Percentiles rank a stretch among this genome's conserved stretches.
phyloP scores from a whole-genome alignment of 2,329 filamentous ascomycete species.

The Gliomastix tumulicola region DNA sequence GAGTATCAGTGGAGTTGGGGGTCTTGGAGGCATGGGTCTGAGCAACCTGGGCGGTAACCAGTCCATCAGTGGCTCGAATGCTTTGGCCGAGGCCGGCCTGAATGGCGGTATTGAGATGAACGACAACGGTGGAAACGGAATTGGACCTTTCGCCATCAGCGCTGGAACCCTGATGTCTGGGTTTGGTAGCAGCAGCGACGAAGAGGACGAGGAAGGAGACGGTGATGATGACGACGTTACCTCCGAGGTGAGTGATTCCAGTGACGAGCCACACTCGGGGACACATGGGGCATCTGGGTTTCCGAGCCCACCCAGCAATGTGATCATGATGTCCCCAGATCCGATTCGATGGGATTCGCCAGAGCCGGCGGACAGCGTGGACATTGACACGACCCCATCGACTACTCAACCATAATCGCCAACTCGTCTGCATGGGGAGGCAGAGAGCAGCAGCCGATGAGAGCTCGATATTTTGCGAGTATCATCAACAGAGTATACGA shows the following conservation, averaged over 20 bases:
- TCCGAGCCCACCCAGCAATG: conserved; percentile 19
- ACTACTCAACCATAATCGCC: no score
- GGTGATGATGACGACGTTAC: conserved; percentile 71
- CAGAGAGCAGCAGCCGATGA: no score
- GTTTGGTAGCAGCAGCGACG: conserved; percentile 91
- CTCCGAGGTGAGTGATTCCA: conserved; percentile 53
- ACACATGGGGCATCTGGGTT: conserved; percentile 10
- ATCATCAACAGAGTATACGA: no score
- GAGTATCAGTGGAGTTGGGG: conserved; percentile 39
- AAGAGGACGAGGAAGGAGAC: conserved; percentile 92
- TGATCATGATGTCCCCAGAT: conserved; percentile 22
- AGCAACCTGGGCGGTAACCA: conserved; percentile 32
- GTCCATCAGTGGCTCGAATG: conserved; percentile 46
- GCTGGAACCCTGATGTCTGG: conserved; percentile 75
- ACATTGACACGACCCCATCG: not conserved
- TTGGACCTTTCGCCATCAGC: conserved; percentile 66
- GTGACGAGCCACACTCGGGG: conserved; percentile 17
- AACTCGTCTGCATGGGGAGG: no score
- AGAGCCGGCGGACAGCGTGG: not conserved
- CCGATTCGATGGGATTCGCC: conserved; percentile 10
- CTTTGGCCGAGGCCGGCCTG: conserved; percentile 73
- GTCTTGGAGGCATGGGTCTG: conserved; percentile 41
- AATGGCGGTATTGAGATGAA: conserved; percentile 66
- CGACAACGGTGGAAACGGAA: conserved; percentile 58
- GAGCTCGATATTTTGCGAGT: no score